Evolutionary conservation across 805 yeast genomes (phyloP).

Genomic region (Candida caryicola): DNA sequence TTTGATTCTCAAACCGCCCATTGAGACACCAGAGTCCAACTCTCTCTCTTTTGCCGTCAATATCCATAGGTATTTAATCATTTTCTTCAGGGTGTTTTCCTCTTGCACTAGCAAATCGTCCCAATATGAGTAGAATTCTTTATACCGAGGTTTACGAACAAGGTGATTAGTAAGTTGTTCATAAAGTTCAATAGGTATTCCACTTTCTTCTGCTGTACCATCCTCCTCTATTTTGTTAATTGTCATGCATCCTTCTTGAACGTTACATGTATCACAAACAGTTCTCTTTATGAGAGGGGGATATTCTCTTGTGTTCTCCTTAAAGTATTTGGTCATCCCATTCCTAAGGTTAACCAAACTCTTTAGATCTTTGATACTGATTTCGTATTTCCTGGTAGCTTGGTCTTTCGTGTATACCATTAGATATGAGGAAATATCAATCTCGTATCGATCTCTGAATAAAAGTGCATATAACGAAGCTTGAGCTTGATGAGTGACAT

Average conservation of each 20-base stretch:
- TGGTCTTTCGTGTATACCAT: conserved; percentile 70
- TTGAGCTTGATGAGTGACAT: conserved; percentile 78
- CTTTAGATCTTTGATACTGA: conserved; percentile 55
- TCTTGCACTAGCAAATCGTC: conserved; percentile 70
- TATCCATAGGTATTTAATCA: conserved; percentile 69
- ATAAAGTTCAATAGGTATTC: conserved; percentile 48
- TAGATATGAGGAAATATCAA: conserved; percentile 61
- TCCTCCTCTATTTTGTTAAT: conserved; percentile 56
- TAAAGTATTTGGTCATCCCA: conserved; percentile 56
- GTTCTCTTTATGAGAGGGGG: conserved; percentile 55
- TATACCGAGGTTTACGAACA: conserved; percentile 36
- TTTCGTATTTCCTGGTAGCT: conserved; percentile 53
- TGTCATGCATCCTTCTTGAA: conserved; percentile 60
- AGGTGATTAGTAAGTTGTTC: conserved; percentile 52
- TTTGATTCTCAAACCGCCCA: conserved; percentile 49
- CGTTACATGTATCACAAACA: conserved; percentile 60
- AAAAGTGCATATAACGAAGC: conserved; percentile 77
- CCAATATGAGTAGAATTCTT: conserved; percentile 68
- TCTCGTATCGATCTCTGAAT: conserved; percentile 73
- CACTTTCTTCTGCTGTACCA: conserved; percentile 55
- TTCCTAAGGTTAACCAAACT: conserved; percentile 73
- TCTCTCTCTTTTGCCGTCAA: conserved; percentile 60
- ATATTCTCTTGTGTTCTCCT: conserved; percentile 46
- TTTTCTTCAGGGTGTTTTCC: conserved; percentile 52
- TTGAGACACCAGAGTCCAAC: conserved; percentile 52